phyloP scores from a whole-genome alignment of 2,329 filamentous ascomycete genomes.

The Coleophoma eucalyptorum region DNA sequence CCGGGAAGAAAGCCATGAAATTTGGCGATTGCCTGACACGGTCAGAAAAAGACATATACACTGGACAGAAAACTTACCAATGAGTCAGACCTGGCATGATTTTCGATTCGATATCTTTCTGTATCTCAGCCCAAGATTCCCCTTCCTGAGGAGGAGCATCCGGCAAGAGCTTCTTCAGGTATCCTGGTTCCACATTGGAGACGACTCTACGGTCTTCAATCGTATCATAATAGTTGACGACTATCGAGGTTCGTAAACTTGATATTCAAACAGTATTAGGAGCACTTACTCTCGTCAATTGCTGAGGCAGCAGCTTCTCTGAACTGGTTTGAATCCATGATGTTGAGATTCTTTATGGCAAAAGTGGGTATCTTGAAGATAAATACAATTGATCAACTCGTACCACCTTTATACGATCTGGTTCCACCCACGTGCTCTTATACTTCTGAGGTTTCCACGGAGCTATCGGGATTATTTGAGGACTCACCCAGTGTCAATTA shows the following conservation, averaged over 20 bases:
- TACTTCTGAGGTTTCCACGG: not conserved
- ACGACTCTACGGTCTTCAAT: slow-evolving; percentile 69
- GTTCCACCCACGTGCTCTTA: not conserved
- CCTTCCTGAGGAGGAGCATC: slow-evolving; percentile 57
- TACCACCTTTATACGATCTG: not conserved
- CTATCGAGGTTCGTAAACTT: slow-evolving; percentile 38
- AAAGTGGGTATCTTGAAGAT: not conserved
- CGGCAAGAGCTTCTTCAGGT: slow-evolving; percentile 77
- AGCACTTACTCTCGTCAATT: slow-evolving; percentile 73
- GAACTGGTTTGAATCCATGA: slow-evolving; percentile 79
- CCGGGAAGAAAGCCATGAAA: slow-evolving; percentile 95
- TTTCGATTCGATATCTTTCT: slow-evolving; percentile 76
- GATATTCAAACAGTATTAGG: not conserved
- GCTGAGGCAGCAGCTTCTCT: slow-evolving; percentile 70
- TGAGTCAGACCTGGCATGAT: slow-evolving; percentile 93
- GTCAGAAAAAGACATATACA: not conserved
- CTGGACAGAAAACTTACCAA: slow-evolving; percentile 48
- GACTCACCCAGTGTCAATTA: not conserved
- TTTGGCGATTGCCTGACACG: slow-evolving; percentile 70
- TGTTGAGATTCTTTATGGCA: not conserved
- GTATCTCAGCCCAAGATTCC: slow-evolving; percentile 76
- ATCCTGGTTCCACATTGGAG: slow-evolving; percentile 77
- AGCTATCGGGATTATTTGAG: not conserved
- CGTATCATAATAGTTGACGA: slow-evolving; percentile 79
- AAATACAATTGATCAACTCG: not conserved